phyloP scores from a whole-genome alignment of 2,329 filamentous ascomycete genomes.

The Raffaelea albimanens region DNA sequence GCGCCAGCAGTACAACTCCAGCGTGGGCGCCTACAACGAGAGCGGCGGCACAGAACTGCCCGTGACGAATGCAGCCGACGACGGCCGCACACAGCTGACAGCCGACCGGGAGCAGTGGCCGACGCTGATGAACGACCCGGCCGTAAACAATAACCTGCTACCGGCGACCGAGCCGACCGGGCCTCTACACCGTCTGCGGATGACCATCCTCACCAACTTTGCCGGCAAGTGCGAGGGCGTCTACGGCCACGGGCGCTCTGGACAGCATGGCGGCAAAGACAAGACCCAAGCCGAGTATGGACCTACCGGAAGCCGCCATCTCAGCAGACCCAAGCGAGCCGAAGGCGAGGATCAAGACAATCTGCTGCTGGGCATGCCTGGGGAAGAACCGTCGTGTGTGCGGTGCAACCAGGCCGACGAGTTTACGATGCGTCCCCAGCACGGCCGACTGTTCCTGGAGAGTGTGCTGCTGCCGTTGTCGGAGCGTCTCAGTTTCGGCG shows the following conservation, averaged over 20 bases:
- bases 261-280: too few relatives aligned
- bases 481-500: slow-evolving; percentile 1
- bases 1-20: not conserved
- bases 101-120: not conserved
- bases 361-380: not conserved
- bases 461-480: slow-evolving; percentile 11
- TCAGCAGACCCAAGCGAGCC: too few relatives aligned
- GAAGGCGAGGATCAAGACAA: not conserved
- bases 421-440: slow-evolving; percentile 11
- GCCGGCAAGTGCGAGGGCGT: too few relatives aligned
- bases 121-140: slow-evolving; percentile 1
- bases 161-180: slow-evolving; percentile 8
- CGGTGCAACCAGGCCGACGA: slow-evolving; percentile 1
- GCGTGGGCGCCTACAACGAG: not conserved
- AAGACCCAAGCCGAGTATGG: too few relatives aligned
- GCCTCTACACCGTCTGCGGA: slow-evolving; percentile 6
- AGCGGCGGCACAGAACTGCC: not conserved
- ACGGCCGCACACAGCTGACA: not conserved
- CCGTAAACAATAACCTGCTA: slow-evolving; percentile 4
- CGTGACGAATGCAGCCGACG: not conserved
- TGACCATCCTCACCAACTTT: slow-evolving; percentile 10
- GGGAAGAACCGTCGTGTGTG: too few relatives aligned
- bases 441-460: slow-evolving; percentile 10
- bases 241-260: too few relatives aligned
- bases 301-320: too few relatives aligned